Conservation (phyloP, 352 stramenopile species). For the Globisporangium rhizosaccharum region DNA sequence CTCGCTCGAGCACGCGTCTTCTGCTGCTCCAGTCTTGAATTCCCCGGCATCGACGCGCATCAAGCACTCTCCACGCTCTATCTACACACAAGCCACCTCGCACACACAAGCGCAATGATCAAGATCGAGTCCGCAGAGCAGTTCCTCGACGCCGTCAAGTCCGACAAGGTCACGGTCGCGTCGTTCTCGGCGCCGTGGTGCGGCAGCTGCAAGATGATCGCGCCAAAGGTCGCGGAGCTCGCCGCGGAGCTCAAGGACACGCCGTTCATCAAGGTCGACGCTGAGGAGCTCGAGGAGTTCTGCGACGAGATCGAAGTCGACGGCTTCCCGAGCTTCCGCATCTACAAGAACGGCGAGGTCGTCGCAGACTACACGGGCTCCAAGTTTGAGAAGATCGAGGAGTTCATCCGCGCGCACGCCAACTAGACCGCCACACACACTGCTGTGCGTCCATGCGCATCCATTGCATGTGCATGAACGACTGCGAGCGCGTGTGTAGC, state of each 20-base stretch:
- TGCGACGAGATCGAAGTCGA: constrained; percentile 70
- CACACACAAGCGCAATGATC: constrained; percentile 20
- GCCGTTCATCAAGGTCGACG: constrained; percentile 53
- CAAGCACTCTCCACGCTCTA: constrained; percentile 4
- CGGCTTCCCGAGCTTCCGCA: constrained; percentile 69
- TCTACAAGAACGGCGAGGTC: constrained; percentile 59
- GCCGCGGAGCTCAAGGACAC: constrained; percentile 44
- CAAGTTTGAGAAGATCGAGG: constrained; percentile 73
- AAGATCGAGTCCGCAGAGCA: constrained; percentile 31
- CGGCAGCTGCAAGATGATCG: constrained; percentile 59
- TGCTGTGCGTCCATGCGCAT: background rate
- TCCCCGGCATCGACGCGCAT: background rate
- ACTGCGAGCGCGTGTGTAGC: background rate
- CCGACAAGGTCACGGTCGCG: constrained; percentile 42
- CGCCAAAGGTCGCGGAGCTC: constrained; percentile 42
- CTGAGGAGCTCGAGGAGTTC: constrained; percentile 55
- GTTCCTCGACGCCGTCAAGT: constrained; percentile 26
- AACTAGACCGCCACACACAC: constrained; percentile 7
- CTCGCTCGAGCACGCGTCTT: background rate
- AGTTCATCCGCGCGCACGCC: constrained; percentile 56
- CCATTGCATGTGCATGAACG: background rate
- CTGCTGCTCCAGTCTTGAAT: constrained; percentile 12
- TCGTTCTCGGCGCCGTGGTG: constrained; percentile 66
- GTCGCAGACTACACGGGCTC: constrained; percentile 61
- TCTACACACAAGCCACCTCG: background rate